These are phyloP conservation scores for Suhomyces prunicola DNA, from an alignment of 805 yeast species.

Conservation along the genomic window DNA sequence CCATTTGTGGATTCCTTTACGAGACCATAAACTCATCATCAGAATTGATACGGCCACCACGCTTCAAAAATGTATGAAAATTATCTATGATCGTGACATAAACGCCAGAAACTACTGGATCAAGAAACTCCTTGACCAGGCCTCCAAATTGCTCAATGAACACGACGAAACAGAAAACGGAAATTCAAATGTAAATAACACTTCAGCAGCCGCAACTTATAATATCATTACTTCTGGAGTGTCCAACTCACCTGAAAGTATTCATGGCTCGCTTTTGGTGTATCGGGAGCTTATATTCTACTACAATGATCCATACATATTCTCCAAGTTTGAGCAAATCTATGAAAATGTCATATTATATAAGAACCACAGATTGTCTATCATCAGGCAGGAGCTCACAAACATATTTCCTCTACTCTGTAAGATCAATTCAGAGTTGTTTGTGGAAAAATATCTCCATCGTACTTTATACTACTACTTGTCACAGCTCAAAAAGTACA, in stretches of 20 bases:
- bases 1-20: slow-evolving; percentile 81
- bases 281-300: slow-evolving; percentile 70
- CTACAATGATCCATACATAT: slow-evolving; percentile 69
- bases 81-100: slow-evolving; percentile 75
- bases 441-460: slow-evolving; percentile 79
- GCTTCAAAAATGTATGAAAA: slow-evolving; percentile 70
- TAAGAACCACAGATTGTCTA: slow-evolving; percentile 71
- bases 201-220: slow-evolving; percentile 15
- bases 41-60: slow-evolving; percentile 84
- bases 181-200: slow-evolving; percentile 6
- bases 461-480: slow-evolving; percentile 73
- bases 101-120: slow-evolving; percentile 75
- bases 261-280: slow-evolving; percentile 85
- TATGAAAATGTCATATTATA: slow-evolving; percentile 71
- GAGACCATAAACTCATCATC: slow-evolving; percentile 72
- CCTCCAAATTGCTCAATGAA: slow-evolving; percentile 55
- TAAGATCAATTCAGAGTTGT: slow-evolving; percentile 66
- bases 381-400: slow-evolving; percentile 82
- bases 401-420: slow-evolving; percentile 81
- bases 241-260: slow-evolving; percentile 50
- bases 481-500: slow-evolving; percentile 69
- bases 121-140: slow-evolving; percentile 62
- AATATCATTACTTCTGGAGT: slow-evolving; percentile 20
- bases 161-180: slow-evolving; percentile 11
- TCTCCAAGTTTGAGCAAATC: slow-evolving; percentile 68